Evolutionary conservation across 495 filamentous ascomycete genomes (phyloP), one percentile per base, ranked within the genome.

Genomic region (Aspergillus steynii): DNA sequence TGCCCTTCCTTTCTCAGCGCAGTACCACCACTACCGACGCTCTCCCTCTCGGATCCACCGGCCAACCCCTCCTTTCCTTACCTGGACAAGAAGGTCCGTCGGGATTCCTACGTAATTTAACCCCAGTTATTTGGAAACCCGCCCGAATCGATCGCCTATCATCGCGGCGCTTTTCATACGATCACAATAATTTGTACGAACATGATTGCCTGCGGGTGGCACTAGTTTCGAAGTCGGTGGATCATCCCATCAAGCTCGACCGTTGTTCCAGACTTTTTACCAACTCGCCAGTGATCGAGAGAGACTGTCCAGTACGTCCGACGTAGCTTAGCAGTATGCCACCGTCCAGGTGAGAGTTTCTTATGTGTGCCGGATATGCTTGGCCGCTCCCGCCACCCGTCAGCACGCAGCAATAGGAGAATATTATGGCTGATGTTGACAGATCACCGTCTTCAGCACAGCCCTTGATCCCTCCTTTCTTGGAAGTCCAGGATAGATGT

Each of bases 341-440:
- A 20, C 20, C 20, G 20, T 20, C 20, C 60, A 61, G 57, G 49
- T 53, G 53, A 53, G 48, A 53, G 27, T 56, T 61, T 49, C 37
- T 42, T 42, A 29, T 32, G 47, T 37, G 27, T 42, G 2, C 5
- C 53, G 53, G 61, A 46, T 54, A 55, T 50, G 62, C 62, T 64
- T 61, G 53, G 49, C 50, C 15, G 28, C 37, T 42, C 32, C 53
- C 56, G 64, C 59, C 59, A 62, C 59, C 63, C 60, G 64, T 59
- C 56, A 60, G 50, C 64, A 60, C 60, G 53, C 52, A 66, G 56
- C 64, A 61, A 59, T 59, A 65, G 63, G 63, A 65, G 60, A 65
- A 61, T 64, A 65, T 45, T 48, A 37, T 54, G 37, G 26, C 53
- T 26, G 53, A 65, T 65, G 34, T 59, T 60, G 64, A 66, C 64